Evolutionary conservation across 441 rosid species (phyloP).

Genomic region (Pelargonium australe): DNA sequence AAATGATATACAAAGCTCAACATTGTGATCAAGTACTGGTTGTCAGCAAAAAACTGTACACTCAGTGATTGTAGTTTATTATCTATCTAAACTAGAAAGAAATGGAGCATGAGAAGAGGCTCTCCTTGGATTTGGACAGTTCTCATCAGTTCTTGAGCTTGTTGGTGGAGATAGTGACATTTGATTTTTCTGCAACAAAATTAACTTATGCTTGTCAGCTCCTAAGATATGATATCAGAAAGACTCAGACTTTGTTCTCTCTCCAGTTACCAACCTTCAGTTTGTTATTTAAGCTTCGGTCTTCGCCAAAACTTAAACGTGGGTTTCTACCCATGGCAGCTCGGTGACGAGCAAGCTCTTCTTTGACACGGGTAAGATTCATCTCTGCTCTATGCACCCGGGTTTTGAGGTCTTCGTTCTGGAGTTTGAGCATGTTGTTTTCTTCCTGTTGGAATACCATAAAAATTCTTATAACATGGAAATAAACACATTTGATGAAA

Average conservation of each 20-base stretch:
- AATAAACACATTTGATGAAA: background rate
- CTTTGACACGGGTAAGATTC: conserved; percentile 60
- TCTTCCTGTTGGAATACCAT: conserved; percentile 66
- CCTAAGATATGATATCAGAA: background rate
- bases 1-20: background rate
- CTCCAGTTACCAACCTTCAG: conserved; percentile 41
- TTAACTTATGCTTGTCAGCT: conserved; percentile 9
- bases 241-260: background rate
- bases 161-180: conserved; percentile 44
- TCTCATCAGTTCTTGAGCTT: conserved; percentile 42
- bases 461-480: conserved; percentile 8
- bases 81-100: conserved; percentile 54
- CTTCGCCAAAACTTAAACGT: conserved; percentile 28
- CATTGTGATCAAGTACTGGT: background rate
- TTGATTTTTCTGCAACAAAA: conserved; percentile 43
- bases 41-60: background rate
- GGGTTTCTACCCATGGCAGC: conserved; percentile 54
- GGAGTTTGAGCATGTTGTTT: conserved; percentile 67
- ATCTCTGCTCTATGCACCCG: conserved; percentile 58
- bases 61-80: background rate
- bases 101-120: conserved; percentile 47
- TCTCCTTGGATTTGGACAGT: conserved; percentile 52
- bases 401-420: conserved; percentile 68
- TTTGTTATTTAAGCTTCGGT: conserved; percentile 42
- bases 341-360: conserved; percentile 76